Percentiles rank a stretch among this genome's conserved stretches.
These are phyloP conservation scores for Candida silvatica DNA, from an alignment of 805 yeast genomes.

Conservation along the genomic window DNA sequence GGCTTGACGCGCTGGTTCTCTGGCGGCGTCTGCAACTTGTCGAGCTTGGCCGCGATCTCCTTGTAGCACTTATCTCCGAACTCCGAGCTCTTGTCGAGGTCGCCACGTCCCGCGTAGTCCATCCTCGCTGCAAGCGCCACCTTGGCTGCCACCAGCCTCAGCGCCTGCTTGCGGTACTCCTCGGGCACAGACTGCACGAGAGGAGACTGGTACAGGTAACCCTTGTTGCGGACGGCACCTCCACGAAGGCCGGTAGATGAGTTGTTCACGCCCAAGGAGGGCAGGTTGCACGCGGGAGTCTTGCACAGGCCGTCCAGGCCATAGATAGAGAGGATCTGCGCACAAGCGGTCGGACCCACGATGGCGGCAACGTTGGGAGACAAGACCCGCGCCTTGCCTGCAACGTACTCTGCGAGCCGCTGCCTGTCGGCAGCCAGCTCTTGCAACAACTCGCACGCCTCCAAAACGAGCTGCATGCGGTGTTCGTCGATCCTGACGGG, in stretches of 20 bases:
- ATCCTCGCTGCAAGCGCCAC: constrained; percentile 75
- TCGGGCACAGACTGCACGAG: constrained; percentile 51
- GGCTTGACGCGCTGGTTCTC: constrained; percentile 60
- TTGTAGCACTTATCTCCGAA: constrained; percentile 50
- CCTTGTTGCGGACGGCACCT: constrained; percentile 45
- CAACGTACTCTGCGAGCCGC: constrained; percentile 43
- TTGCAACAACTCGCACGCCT: constrained; percentile 40
- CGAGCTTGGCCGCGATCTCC: constrained; percentile 58
- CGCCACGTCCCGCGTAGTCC: constrained; percentile 41
- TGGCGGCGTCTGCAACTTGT: constrained; percentile 73
- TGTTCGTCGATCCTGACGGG: constrained; percentile 6
- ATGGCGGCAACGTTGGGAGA: constrained; percentile 79
- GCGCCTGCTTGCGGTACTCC: constrained; percentile 55
- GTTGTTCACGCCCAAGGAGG: constrained; percentile 61
- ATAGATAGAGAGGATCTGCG: constrained; percentile 66
- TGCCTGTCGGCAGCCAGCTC: constrained; percentile 34
- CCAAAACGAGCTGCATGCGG: constrained; percentile 29
- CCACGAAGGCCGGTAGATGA: constrained; percentile 30
- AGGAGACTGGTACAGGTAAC: constrained; percentile 56
- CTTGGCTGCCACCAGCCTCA: constrained; percentile 75
- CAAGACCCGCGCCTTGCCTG: constrained; percentile 43
- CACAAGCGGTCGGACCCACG: constrained; percentile 64
- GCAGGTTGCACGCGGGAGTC: constrained; percentile 77
- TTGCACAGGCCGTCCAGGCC: constrained; percentile 56
- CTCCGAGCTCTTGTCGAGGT: constrained; percentile 16